Evolutionary conservation across 768 basidiomycete species (phyloP), one percentile per base, ranked within the genome.

Genomic region (Rhizopogon vinicolor): DNA sequence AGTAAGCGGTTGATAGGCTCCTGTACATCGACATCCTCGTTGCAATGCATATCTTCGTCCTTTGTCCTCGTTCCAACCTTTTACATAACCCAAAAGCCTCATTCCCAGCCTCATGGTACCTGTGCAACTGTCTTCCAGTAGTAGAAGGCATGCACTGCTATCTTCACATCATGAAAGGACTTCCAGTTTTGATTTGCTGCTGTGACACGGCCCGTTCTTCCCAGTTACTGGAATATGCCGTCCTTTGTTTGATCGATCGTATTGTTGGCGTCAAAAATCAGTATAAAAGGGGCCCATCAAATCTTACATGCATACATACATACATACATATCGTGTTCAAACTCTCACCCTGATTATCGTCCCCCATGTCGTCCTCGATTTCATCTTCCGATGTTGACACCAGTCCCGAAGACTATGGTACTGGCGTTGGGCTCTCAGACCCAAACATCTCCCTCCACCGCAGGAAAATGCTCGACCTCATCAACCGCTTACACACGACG

Each of bases 401-500:
- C 4, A 4, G 28, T 10, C 9, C 52, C 13, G 40, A 52, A 5
- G 58, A 60, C 19, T 52, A 48, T 7, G 74, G 25, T 25, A 25
- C 25, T 25, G 25, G 69, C 2, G 76, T 87, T 4, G 86, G 86
- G 0, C 73, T 87, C 0, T 80, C 82, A 0, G 76, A 80, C 56
- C 72, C 78, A 0, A 60, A 68, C 9, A 65, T 77, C n/a, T 69
- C 76, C 0, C 66, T 72, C 3, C 68, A 66, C 1, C 73, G 83
- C 5, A 75, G 78, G 5, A 71, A 67, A 13, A 78, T 86, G 74
- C 71, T 88, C 0, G 85, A 87, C 49, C 63, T 84, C 0, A 73
- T 86, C 2, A 85, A 87, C 53, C 78, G 78, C 1, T 64, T 89
- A 0, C 83, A 82, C 9, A 80, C 67, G 44, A 86, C 84, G 0